Evolutionary conservation across 176 grass and related monocot genomes (phyloP), one percentile per base, ranked within the genome.

Genomic region (Avena sativa): DNA sequence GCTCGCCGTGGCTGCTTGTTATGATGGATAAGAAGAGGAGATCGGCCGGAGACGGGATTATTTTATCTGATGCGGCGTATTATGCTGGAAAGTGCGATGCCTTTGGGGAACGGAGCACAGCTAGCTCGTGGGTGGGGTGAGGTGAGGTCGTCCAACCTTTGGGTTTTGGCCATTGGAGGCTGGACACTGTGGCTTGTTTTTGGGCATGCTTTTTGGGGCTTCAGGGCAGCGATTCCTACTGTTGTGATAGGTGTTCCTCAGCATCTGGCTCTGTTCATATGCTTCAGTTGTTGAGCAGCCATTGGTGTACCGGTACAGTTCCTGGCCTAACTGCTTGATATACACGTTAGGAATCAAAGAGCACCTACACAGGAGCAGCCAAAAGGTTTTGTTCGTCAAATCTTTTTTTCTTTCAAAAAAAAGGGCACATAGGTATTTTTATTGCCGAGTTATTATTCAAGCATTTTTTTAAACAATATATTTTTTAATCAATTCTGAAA

Each of bases 81-180:
- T 48, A 43, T 34, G 23, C 32, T 71, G 26, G 23, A 88, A 88
- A 83, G 73, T 1, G 38, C 14, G 72, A 26, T n/a, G 80, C 80
- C 86, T 83, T 82, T 81, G 78, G 38, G 72, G n/a, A 40, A 65
- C 56, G 26, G 66, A 49, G 3, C 32, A 73, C 43, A 58, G 63
- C 63, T 82, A 10, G 46, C 46, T 48, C 46, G 9, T 48, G 46
- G 46, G 46, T 48, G 46, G 6, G 23, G 26, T 68, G 79, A 81
- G 62, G 26, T 57, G 74, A 57, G 49, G 74, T 79, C 19, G 28
- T 52, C 26, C 60, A 32, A 9, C 28, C 38, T 32, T 48, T 34
- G 66, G 5, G 56, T 87, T 26, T 30, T 19, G 32, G 79, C n/a
- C 70, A 30, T 38, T 46, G 34, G 79, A 76, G 86, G 17, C 43